Conservation (phyloP, 225 moss, liverwort and hornwort genomes). For the Bryum argenteum region DNA sequence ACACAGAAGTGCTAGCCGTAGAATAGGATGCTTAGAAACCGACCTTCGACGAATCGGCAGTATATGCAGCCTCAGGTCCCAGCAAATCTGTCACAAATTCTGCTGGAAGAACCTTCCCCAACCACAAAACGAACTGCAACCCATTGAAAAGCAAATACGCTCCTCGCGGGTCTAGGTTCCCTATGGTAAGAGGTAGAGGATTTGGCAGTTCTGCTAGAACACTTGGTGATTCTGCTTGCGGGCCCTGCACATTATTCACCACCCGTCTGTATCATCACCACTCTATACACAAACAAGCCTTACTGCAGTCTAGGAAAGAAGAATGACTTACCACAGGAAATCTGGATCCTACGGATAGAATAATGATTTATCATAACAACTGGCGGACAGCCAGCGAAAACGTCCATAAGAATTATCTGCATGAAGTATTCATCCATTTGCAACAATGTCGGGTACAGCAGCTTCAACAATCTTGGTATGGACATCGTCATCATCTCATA, state of each 20-base stretch:
- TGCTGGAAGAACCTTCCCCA: constrained; percentile 75
- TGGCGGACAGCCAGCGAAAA: background rate
- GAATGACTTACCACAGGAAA: background rate
- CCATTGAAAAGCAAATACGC: constrained; percentile 78
- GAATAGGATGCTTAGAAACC: background rate
- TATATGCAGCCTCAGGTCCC: constrained; percentile 73
- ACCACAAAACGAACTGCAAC: constrained; percentile 80
- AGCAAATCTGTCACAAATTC: constrained; percentile 75
- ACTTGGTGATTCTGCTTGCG: constrained; percentile 39
- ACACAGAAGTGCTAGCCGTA: background rate
- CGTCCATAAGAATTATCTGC: constrained; percentile 50
- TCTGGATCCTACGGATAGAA: no score
- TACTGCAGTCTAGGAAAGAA: background rate
- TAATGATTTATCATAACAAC: no score
- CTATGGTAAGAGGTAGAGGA: constrained; percentile 56
- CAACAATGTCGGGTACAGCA: constrained; percentile 79
- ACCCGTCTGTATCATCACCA: constrained; percentile 12
- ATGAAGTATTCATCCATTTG: constrained; percentile 80
- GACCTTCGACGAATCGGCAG: constrained; percentile 75
- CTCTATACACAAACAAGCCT: background rate
- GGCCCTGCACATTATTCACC: constrained; percentile 48
- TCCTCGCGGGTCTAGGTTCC: constrained; percentile 82
- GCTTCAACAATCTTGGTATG: constrained; percentile 44
- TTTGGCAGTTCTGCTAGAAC: constrained; percentile 55
- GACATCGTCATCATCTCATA: constrained; percentile 94